Evolutionary conservation across 306 rosid genomes (phyloP).

Genomic region (Heteromeles arbutifolia): DNA sequence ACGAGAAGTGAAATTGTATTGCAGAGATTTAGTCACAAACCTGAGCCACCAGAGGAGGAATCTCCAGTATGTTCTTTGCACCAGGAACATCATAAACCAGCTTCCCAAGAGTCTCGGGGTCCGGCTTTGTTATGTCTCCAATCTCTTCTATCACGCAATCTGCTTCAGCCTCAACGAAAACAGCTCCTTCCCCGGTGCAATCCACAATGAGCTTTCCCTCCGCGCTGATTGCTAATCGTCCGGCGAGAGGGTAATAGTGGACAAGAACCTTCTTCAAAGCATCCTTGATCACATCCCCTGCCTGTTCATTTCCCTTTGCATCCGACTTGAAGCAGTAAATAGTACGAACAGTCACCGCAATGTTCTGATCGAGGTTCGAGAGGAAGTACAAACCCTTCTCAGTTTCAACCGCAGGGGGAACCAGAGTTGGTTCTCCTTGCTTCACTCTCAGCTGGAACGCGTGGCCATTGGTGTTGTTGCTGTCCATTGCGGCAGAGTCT

Average conservation of each 20-base stretch:
- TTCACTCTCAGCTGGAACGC: constrained; percentile 29
- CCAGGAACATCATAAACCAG: constrained; percentile 58
- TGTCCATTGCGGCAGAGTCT: constrained; percentile 27
- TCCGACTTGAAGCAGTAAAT: constrained; percentile 54
- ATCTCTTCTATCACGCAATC: constrained; percentile 45
- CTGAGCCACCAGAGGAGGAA: constrained; percentile 79
- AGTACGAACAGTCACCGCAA: constrained; percentile 53
- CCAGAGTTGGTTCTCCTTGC: constrained; percentile 46
- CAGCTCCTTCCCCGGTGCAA: constrained; percentile 63
- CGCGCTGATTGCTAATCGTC: constrained; percentile 39
- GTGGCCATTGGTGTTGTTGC: not conserved
- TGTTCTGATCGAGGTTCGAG: constrained; percentile 70
- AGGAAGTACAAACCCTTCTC: constrained; percentile 51
- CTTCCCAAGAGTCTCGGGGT: constrained; percentile 51
- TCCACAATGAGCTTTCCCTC: constrained; percentile 74
- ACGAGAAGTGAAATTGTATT: not conserved
- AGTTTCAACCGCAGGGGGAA: constrained; percentile 51
- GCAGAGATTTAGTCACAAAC: constrained; percentile 19
- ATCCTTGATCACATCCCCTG: constrained; percentile 37
- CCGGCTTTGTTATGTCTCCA: constrained; percentile 73
- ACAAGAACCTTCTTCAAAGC: constrained; percentile 63
- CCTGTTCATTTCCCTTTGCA: constrained; percentile 44
- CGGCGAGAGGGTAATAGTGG: constrained; percentile 61
- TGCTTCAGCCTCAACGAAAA: constrained; percentile 80
- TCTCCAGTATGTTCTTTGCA: constrained; percentile 56